phyloP scores from a whole-genome alignment of 2,329 filamentous ascomycete genomes.

The Leptosphaerulina australis region DNA sequence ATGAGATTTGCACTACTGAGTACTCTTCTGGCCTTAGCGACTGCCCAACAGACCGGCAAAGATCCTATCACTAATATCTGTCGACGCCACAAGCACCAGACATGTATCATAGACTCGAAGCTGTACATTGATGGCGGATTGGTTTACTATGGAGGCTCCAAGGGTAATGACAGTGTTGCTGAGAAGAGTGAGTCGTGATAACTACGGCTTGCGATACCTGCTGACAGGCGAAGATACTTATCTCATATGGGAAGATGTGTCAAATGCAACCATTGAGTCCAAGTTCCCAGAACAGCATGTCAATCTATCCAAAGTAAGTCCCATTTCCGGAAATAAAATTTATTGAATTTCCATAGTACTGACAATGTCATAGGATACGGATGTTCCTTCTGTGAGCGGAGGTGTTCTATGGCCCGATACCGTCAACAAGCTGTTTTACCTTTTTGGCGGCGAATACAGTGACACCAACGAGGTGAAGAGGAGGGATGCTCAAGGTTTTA shows the following conservation, averaged over 20 bases:
- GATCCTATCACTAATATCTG: slow-evolving; percentile 6
- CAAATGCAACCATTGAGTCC: background rate
- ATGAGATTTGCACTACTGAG: background rate
- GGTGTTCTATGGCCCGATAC: slow-evolving; percentile 62
- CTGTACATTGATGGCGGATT: slow-evolving; percentile 64
- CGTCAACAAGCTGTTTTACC: slow-evolving; percentile 65
- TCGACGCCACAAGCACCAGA: slow-evolving; percentile 56
- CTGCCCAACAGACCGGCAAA: background rate
- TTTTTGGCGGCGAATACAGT: slow-evolving; percentile 63
- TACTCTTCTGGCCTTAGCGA: background rate
- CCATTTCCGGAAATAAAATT: no score
- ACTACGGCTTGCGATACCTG: no score
- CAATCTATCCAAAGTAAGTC: background rate
- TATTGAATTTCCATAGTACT: no score
- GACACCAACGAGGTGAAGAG: slow-evolving; percentile 37
- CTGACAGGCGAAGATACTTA: background rate
- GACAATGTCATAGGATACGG: slow-evolving; percentile 51
- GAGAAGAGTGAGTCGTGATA: background rate
- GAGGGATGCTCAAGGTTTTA: slow-evolving; percentile 39
- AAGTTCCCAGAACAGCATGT: background rate
- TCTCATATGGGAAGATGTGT: background rate
- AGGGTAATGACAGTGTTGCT: background rate
- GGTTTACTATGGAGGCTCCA: slow-evolving; percentile 52
- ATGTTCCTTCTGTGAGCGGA: slow-evolving; percentile 55
- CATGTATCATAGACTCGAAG: slow-evolving; percentile 61